Evolutionary conservation across 805 yeast genomes (phyloP), one percentile per base, ranked within the genome.

Genomic region (Helenozyma baotianmanensis): DNA sequence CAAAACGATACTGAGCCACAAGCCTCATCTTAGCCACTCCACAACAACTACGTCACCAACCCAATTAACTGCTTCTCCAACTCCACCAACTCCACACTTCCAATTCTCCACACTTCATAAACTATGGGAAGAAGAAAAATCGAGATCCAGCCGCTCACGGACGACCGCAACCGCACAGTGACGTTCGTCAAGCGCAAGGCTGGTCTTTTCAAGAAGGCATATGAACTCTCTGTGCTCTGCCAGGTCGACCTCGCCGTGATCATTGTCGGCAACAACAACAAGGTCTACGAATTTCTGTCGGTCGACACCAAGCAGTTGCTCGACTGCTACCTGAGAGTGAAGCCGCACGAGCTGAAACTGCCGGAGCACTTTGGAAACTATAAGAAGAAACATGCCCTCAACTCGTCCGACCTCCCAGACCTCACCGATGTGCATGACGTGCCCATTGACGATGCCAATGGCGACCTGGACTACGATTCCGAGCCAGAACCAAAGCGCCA

Each of bases 41-140:
- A n/a, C n/a, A n/a, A n/a, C n/a, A n/a, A n/a, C n/a, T n/a, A n/a
- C n/a, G n/a, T n/a, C n/a, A n/a, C n/a, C n/a, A n/a, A n/a, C n/a
- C n/a, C n/a, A n/a, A n/a, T n/a, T n/a, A n/a, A n/a, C n/a, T n/a
- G n/a, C n/a, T n/a, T n/a, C n/a, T n/a, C n/a, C n/a, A n/a, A n/a
- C n/a, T n/a, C n/a, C n/a, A n/a, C n/a, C n/a, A n/a, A n/a, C n/a
- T n/a, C n/a, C n/a, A n/a, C n/a, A n/a, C n/a, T n/a, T n/a, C n/a
- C 19, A 17, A 17, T 5, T 8, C 19, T 17, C 7, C 27, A 18
- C 19, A 14, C 6, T n/a, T 12, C 32, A 12, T 14, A 15, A 11
- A 40, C 12, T 27, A 92, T 90, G 98, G 98, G 98, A 33, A 82
- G 98, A 70, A 82, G 97, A 65, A 92, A 90, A 60, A 90, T 90